Percentiles rank a stretch among this genome's conserved stretches.
Evolutionary conservation across 352 stramenopile species (phyloP).

Genomic region (Phytophthora citricola): DNA sequence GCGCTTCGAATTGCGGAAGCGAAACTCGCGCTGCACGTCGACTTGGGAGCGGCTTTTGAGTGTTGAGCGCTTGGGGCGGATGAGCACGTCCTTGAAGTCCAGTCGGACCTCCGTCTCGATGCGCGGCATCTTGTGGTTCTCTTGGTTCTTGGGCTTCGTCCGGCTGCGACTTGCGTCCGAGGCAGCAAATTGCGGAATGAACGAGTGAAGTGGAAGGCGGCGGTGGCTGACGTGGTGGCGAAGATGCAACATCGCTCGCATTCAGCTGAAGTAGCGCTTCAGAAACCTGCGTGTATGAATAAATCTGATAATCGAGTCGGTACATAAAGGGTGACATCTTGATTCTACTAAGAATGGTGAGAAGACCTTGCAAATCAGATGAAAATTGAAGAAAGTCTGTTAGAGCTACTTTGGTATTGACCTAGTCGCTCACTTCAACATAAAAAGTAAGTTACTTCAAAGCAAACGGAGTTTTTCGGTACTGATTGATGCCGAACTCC

Average conservation of each 20-base stretch:
- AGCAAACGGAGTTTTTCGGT: no score
- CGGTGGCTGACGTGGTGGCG: conserved; percentile 13
- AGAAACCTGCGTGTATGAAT: conserved; percentile 1
- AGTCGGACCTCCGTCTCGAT: conserved; percentile 92
- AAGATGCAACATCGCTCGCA: conserved; percentile 25
- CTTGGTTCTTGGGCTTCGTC: conserved; percentile 4
- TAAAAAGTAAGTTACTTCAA: neutral
- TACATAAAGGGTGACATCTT: neutral
- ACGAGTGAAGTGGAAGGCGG: neutral
- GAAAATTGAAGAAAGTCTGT: neutral
- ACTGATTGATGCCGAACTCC: no score
- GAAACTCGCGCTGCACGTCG: conserved; percentile 70
- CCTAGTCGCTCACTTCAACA: conserved; percentile 4
- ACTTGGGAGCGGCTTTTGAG: conserved; percentile 91
- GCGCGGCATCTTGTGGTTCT: conserved; percentile 69
- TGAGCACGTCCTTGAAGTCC: conserved; percentile 95
- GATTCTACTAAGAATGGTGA: neutral
- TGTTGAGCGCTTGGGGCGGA: conserved; percentile 93
- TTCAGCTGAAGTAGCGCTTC: conserved; percentile 14
- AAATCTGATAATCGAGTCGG: neutral
- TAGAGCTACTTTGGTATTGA: conserved; percentile 1
- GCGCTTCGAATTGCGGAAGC: conserved; percentile 80
- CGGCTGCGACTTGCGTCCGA: conserved; percentile 29
- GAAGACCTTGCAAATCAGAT: conserved; percentile 7
- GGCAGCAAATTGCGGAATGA: conserved; percentile 47